Percentiles rank a stretch among this genome's conserved stretches.
Evolutionary conservation across 2,329 filamentous ascomycete genomes (phyloP).

Genomic region (Aspergillus flavus): DNA sequence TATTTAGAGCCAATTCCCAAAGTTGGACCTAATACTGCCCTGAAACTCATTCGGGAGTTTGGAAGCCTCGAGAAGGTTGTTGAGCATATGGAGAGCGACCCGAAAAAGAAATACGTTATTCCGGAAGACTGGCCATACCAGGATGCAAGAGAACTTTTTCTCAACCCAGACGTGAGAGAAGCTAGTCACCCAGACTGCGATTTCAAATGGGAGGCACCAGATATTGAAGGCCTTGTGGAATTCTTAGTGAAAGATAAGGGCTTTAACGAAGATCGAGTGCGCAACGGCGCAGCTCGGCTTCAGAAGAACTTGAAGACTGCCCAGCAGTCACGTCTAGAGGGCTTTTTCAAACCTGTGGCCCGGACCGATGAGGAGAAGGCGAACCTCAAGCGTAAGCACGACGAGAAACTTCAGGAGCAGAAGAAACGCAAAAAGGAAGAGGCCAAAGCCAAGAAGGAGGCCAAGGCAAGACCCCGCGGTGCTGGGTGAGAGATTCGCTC

Average conservation of each 20-base stretch:
- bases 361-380: conserved; percentile 87
- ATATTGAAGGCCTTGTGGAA: conserved; percentile 84
- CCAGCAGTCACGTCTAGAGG: conserved; percentile 88
- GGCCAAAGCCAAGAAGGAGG: conserved; percentile 91
- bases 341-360: conserved; percentile 92
- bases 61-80: conserved; percentile 85
- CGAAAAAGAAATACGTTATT: conserved; percentile 77
- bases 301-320: conserved; percentile 89
- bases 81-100: conserved; percentile 73
- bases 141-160: conserved; percentile 89
- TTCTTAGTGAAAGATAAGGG: conserved; percentile 94
- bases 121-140: conserved; percentile 97
- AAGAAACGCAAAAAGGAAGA: conserved; percentile 96
- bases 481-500: conserved; percentile 33
- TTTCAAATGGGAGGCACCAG: conserved; percentile 96
- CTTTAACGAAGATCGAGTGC: conserved; percentile 92
- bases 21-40: conserved; percentile 84
- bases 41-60: conserved; percentile 93
- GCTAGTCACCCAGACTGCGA: conserved; percentile 87
- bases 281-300: conserved; percentile 73
- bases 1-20: conserved; percentile 97
- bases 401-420: conserved; percentile 86
- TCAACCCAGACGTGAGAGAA: conserved; percentile 81
- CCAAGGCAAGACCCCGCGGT: conserved; percentile 82
- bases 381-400: conserved; percentile 85